Evolutionary conservation across 2,329 filamentous ascomycete genomes (phyloP).

Genomic region (Kalmusia sp.): DNA sequence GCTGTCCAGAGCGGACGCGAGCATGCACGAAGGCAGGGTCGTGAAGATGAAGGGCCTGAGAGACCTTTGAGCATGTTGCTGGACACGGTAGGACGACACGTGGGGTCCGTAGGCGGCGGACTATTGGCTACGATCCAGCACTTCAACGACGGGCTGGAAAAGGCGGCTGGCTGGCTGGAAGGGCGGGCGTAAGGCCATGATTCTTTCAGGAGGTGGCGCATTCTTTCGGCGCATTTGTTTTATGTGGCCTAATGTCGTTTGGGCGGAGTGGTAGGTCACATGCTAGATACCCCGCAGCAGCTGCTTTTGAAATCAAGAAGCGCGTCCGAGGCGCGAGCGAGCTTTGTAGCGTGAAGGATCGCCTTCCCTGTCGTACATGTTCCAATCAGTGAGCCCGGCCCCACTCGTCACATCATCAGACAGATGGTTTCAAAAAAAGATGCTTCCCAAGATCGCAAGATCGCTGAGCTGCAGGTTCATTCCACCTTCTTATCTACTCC

Average conservation of each 20-base stretch:
- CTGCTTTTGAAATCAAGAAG: conserved; percentile 3
- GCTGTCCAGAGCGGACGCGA: conserved; percentile 44
- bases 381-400: background rate
- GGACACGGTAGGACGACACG: conserved; percentile 33
- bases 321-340: background rate
- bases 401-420: conserved; percentile 6
- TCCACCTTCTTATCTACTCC: background rate
- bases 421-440: conserved; percentile 2
- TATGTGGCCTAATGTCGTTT: background rate
- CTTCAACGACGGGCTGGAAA: conserved; percentile 45
- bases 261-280: background rate
- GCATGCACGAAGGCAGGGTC: conserved; percentile 34
- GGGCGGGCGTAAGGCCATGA: conserved; percentile 29
- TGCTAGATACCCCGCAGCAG: conserved; percentile 15
- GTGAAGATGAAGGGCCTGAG: conserved; percentile 42
- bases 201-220: no score
- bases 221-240: background rate
- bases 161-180: conserved; percentile 44
- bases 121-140: conserved; percentile 35
- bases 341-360: background rate
- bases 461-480: background rate
- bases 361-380: background rate
- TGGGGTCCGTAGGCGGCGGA: conserved; percentile 40
- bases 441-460: background rate
- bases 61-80: conserved; percentile 41